These are phyloP conservation scores for Hygrophorus pudorinus DNA, from an alignment of 768 basidiomycete species.

Conservation along the genomic window DNA sequence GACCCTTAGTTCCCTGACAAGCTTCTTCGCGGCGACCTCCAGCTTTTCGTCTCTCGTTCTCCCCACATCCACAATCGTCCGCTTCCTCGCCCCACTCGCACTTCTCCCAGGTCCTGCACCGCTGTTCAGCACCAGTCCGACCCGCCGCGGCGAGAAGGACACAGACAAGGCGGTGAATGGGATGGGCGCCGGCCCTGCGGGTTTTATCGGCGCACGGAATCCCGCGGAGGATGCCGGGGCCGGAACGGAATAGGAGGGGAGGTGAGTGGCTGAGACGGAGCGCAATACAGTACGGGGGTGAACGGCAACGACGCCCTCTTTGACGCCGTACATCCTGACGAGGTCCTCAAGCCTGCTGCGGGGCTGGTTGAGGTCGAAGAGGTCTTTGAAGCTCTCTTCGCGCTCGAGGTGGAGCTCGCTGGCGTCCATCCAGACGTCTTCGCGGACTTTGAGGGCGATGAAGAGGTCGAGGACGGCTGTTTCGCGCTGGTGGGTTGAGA, in stretches of 20 bases:
- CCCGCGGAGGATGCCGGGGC: not conserved
- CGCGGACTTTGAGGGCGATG: slow-evolving; percentile 69
- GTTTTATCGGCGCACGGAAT: not conserved
- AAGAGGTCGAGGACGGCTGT: slow-evolving; percentile 68
- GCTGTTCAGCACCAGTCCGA: slow-evolving; percentile 26
- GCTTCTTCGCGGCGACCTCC: slow-evolving; percentile 42
- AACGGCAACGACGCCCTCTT: slow-evolving; percentile 31
- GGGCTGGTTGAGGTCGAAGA: slow-evolving; percentile 73
- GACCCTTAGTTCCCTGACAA: slow-evolving; percentile 37
- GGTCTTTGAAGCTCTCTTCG: slow-evolving; percentile 67
- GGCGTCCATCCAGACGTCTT: slow-evolving; percentile 72
- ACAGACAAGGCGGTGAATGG: slow-evolving; percentile 29
- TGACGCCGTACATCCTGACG: slow-evolving; percentile 33
- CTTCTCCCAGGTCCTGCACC: no score
- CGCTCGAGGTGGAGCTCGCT: slow-evolving; percentile 65
- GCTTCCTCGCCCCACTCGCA: no score
- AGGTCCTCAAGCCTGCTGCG: slow-evolving; percentile 70
- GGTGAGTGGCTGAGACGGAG: no score
- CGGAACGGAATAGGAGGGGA: not conserved
- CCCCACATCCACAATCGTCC: slow-evolving; percentile 46
- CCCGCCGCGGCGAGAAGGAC: slow-evolving; percentile 32
- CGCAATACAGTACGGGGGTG: not conserved
- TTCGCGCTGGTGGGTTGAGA: slow-evolving; percentile 56
- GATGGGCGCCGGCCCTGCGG: slow-evolving; percentile 18
- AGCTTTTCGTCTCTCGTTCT: slow-evolving; percentile 44